A percentile compares a stretch with the other conserved stretches of the same genome.
Evolutionary conservation across 164 flowering plant species (phyloP).

Genomic region (Pachysandra terminalis): DNA sequence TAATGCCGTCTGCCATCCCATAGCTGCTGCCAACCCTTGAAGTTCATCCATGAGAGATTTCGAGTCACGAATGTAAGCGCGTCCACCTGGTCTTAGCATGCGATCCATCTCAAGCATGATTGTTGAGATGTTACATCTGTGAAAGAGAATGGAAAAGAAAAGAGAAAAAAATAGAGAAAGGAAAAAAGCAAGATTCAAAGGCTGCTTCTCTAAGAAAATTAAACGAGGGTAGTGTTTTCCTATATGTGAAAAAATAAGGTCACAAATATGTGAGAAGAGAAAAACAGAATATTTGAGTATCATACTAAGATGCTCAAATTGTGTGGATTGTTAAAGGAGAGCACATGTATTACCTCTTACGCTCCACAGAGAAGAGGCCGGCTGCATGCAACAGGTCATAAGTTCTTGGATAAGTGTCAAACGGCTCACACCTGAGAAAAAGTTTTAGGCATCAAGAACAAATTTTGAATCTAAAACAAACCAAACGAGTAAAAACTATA

Average conservation of each 20-base stretch:
- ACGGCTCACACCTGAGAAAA: slow-evolving; percentile 70
- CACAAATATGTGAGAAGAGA: not conserved
- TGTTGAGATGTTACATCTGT: slow-evolving; percentile 58
- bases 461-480: not conserved
- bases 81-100: slow-evolving; percentile 79
- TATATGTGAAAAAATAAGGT: not conserved
- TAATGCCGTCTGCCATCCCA: slow-evolving; percentile 55
- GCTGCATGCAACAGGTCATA: slow-evolving; percentile 82
- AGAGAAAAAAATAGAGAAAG: no score
- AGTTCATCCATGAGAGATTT: slow-evolving; percentile 42
- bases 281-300: not conserved
- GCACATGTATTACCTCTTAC: slow-evolving; percentile 45
- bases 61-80: slow-evolving; percentile 59
- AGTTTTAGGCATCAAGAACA: not conserved
- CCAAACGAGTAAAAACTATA: not conserved
- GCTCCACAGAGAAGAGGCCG: slow-evolving; percentile 67
- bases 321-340: not conserved
- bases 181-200: not conserved
- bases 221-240: not conserved
- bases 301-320: not conserved
- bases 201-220: not conserved
- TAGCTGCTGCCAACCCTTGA: slow-evolving; percentile 42
- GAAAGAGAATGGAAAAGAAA: not conserved
- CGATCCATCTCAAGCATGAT: slow-evolving; percentile 90
- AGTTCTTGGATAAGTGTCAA: slow-evolving; percentile 90